These are phyloP conservation scores for Pleurotus ostreatus DNA, from an alignment of 768 basidiomycete species.

Conservation along the genomic window DNA sequence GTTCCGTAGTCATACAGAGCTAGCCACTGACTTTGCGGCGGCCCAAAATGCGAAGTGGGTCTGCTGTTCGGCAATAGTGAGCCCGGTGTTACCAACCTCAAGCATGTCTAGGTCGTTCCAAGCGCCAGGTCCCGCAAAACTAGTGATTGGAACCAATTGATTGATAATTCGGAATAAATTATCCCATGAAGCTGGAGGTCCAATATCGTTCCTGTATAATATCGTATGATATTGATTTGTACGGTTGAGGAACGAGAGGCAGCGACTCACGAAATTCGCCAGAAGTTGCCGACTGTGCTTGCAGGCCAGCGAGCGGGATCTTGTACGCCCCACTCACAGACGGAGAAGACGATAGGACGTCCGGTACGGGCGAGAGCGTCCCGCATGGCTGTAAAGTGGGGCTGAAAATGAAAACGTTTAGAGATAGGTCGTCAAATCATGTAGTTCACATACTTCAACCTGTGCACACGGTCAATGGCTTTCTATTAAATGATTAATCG, in stretches of 20 bases:
- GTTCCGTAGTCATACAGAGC: not conserved
- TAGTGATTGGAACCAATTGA: slow-evolving; percentile 46
- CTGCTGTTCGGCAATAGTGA: slow-evolving; percentile 38
- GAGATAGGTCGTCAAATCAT: not conserved
- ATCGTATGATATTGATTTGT: not conserved
- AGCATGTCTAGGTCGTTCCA: slow-evolving; percentile 52
- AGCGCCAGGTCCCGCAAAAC: slow-evolving; percentile 40
- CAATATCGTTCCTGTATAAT: slow-evolving; percentile 38
- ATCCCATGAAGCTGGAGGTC: slow-evolving; percentile 42
- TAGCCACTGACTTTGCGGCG: slow-evolving; percentile 34
- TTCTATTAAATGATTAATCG: not conserved
- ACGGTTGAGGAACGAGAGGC: not conserved
- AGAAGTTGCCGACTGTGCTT: slow-evolving; percentile 43
- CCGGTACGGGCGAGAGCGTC: slow-evolving; percentile 39
- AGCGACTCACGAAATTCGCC: slow-evolving; percentile 41
- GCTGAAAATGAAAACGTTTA: slow-evolving; percentile 17
- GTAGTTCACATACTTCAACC: not conserved
- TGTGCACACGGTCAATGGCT: too few relatives aligned
- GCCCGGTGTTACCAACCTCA: slow-evolving; percentile 44
- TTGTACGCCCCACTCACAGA: slow-evolving; percentile 51
- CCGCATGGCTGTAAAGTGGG: slow-evolving; percentile 42
- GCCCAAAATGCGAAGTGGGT: slow-evolving; percentile 53
- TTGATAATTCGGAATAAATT: slow-evolving; percentile 48
- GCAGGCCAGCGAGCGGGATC: slow-evolving; percentile 50
- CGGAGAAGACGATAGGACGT: slow-evolving; percentile 45